These are phyloP conservation scores for Pseudogymnoascus sp. DNA, from an alignment of 2,329 filamentous ascomycete species.

Conservation along the genomic window DNA sequence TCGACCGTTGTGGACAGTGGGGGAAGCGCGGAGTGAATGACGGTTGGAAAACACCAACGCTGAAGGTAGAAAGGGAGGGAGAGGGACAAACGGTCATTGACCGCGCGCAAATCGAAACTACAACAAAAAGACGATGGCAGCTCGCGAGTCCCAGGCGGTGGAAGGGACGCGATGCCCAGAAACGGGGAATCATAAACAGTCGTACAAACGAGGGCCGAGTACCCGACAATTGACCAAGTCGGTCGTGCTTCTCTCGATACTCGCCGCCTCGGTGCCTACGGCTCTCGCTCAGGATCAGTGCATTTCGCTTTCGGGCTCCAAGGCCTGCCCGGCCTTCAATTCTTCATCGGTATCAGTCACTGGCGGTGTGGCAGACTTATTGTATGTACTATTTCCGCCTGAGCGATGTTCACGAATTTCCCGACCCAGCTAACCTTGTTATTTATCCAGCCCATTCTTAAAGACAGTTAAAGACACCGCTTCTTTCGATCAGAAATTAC, in stretches of 20 bases:
- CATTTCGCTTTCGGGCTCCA: slow-evolving; percentile 65
- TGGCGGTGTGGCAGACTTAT: slow-evolving; percentile 11
- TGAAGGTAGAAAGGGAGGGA: slow-evolving; percentile 2
- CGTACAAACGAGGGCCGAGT: not conserved
- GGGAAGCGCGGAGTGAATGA: slow-evolving; percentile 5
- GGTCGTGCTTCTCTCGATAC: slow-evolving; percentile 22
- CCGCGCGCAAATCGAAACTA: not conserved
- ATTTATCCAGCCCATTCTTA: slow-evolving; percentile 68
- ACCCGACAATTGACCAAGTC: not conserved
- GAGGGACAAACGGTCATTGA: not conserved
- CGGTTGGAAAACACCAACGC: slow-evolving; percentile 1
- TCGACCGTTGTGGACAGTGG: not conserved
- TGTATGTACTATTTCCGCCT: slow-evolving; percentile 11
- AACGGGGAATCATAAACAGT: not conserved
- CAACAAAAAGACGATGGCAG: not conserved
- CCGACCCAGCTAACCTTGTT: slow-evolving; percentile 3
- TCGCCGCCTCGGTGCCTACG: slow-evolving; percentile 21
- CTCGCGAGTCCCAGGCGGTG: not conserved
- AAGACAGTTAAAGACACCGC: slow-evolving; percentile 66
- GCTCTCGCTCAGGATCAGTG: slow-evolving; percentile 33
- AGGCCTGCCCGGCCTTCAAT: slow-evolving; percentile 64
- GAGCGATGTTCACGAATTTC: not conserved
- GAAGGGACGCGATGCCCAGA: slow-evolving; percentile 3
- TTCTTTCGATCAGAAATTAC: slow-evolving; percentile 72
- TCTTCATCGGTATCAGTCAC: slow-evolving; percentile 57